A percentile compares a stretch with the other conserved stretches of the same genome.
Evolutionary conservation across 345 rosid genomes (phyloP).

Genomic region (Clarkia xantiana): DNA sequence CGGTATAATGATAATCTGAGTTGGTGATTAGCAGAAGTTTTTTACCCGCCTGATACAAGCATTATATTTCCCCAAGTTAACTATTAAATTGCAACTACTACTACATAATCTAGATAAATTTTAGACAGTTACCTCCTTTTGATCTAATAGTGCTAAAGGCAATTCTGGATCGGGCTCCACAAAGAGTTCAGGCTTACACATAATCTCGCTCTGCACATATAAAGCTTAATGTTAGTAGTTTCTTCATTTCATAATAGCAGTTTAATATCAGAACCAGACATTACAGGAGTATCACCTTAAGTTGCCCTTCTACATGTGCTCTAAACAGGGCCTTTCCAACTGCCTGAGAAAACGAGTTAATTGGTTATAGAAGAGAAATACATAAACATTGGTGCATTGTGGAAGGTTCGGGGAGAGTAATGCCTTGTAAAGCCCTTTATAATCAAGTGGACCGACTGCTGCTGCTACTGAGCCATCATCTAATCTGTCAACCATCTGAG

Average conservation of each 20-base stretch:
- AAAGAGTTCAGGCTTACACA: conserved; percentile 89
- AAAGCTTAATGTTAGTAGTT: conserved; percentile 4
- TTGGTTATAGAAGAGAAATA: conserved; percentile 7
- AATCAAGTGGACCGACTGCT: conserved; percentile 67
- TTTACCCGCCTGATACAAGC: conserved; percentile 72
- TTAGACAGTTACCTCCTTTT: conserved; percentile 61
- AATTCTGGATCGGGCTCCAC: conserved; percentile 93
- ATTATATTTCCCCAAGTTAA: conserved; percentile 1
- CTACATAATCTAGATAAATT: conserved; percentile 1
- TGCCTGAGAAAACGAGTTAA: conserved; percentile 40
- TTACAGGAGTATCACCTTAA: conserved; percentile 40
- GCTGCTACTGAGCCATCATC: conserved; percentile 73
- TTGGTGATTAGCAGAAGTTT: conserved; percentile 87
- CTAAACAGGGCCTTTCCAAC: conserved; percentile 91
- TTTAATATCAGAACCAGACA: neutral
- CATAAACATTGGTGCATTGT: neutral
- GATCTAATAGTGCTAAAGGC: conserved; percentile 87
- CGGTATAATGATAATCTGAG: conserved; percentile 83
- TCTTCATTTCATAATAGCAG: conserved; percentile 5
- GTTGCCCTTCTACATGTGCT: conserved; percentile 95
- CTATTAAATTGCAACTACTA: conserved; percentile 4
- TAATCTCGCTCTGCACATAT: conserved; percentile 67
- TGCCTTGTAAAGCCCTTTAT: conserved; percentile 87
- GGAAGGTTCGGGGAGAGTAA: conserved; percentile 10
- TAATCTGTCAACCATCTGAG: conserved; percentile 84